Evolutionary conservation across 441 rosid genomes (phyloP).

Genomic region (Raphanus hybrid): DNA sequence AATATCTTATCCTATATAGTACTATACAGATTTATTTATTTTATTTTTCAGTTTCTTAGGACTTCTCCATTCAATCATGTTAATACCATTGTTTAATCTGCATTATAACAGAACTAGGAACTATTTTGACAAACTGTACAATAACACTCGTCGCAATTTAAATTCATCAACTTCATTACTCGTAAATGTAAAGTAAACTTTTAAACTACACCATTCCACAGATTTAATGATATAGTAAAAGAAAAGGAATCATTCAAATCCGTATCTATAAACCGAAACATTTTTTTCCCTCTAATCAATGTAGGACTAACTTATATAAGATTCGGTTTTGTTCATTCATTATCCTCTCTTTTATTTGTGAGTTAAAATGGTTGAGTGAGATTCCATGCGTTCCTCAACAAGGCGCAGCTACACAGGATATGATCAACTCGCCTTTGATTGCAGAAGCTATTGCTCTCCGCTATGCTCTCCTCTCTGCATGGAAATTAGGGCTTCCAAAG

Average conservation of each 20-base stretch:
- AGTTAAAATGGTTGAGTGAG: conserved; percentile 11
- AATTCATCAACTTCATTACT: background rate
- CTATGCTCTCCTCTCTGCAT: too few relatives aligned
- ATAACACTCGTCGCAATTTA: background rate
- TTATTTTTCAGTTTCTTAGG: background rate
- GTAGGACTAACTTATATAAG: conserved; percentile 4
- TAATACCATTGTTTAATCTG: background rate
- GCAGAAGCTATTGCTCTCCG: too few relatives aligned
- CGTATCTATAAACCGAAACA: background rate
- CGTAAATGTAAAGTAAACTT: background rate
- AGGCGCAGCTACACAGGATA: too few relatives aligned
- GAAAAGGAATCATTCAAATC: background rate
- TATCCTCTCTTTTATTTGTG: background rate
- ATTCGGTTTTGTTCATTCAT: conserved; percentile 2
- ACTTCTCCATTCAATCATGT: conserved; percentile 2
- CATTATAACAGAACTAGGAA: background rate
- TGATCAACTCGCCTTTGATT: too few relatives aligned
- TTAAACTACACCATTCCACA: background rate
- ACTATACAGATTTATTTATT: background rate
- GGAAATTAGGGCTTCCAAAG: too few relatives aligned
- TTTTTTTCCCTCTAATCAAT: background rate
- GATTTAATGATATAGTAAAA: background rate
- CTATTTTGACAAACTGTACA: background rate
- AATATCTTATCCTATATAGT: background rate
- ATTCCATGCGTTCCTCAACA: background rate